Evolutionary conservation across 164 flowering plant genomes (phyloP).

Genomic region (Amborella trichopoda): DNA sequence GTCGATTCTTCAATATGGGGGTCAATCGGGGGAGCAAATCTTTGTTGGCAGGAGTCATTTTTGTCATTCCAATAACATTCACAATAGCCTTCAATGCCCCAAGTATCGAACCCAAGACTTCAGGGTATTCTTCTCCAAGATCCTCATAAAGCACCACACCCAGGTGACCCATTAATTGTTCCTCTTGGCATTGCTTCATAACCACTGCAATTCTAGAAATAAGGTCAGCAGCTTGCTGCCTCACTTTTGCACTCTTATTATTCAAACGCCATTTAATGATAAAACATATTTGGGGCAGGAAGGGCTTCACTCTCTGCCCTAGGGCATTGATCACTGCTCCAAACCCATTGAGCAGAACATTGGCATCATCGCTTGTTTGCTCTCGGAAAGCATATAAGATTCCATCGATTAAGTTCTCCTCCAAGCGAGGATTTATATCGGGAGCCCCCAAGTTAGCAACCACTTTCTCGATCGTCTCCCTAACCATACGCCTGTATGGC

Average conservation of each 20-base stretch:
- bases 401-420: constrained; percentile 92
- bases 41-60: constrained; percentile 98
- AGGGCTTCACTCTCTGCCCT: constrained; percentile 93
- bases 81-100: constrained; percentile 96
- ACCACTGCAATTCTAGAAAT: constrained; percentile 95
- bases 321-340: constrained; percentile 96
- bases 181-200: constrained; percentile 99
- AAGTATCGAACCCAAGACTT: constrained; percentile 86
- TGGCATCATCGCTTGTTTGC: constrained; percentile 98
- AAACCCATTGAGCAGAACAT: constrained; percentile 98
- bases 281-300: constrained; percentile 98
- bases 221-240: constrained; percentile 98
- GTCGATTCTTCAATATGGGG: constrained; percentile 92
- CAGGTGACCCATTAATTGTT: constrained; percentile 96
- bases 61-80: constrained; percentile 98
- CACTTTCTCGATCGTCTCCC: constrained; percentile 98
- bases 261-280: constrained; percentile 98
- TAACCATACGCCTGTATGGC: constrained; percentile 97
- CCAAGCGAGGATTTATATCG: constrained; percentile 89
- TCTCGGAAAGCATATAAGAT: constrained; percentile 98
- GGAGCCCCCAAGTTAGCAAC: constrained; percentile 90
- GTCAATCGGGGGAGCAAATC: constrained; percentile 93
- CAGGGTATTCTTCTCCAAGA: constrained; percentile 95
- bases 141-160: constrained; percentile 96
- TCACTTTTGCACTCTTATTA: constrained; percentile 97